Evolutionary conservation across 805 yeast genomes (phyloP).

Genomic region (Candida sanyiensis): DNA sequence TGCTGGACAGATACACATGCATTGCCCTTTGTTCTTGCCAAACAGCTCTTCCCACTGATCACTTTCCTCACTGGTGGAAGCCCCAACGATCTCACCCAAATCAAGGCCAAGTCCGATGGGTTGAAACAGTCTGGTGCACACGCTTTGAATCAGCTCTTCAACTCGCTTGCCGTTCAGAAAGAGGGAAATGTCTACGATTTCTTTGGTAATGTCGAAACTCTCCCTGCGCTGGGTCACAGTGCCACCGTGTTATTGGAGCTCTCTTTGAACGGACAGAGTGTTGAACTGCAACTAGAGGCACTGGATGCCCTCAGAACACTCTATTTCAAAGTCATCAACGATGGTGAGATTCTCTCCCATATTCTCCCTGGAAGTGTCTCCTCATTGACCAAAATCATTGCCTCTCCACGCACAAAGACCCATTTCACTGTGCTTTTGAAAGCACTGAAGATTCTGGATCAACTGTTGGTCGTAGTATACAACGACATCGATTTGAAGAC

Average conservation of each 20-base stretch:
- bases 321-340: conserved; percentile 31
- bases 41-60: conserved; percentile 43
- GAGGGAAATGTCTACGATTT: conserved; percentile 21
- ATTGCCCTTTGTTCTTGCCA: conserved; percentile 33
- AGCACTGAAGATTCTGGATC: conserved; percentile 27
- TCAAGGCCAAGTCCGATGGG: conserved; percentile 30
- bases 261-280: conserved; percentile 24
- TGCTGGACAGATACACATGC: conserved; percentile 42
- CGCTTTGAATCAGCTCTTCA: conserved; percentile 28
- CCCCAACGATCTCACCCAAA: conserved; percentile 28
- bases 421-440: conserved; percentile 34
- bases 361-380: conserved; percentile 51
- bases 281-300: conserved; percentile 28
- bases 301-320: conserved; percentile 31
- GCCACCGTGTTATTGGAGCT: conserved; percentile 39
- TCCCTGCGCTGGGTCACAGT: conserved; percentile 44
- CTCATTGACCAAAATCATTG: conserved; percentile 33
- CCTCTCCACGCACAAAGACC: conserved; percentile 25
- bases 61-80: conserved; percentile 42
- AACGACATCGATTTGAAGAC: conserved; percentile 35
- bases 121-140: conserved; percentile 33
- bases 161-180: conserved; percentile 25
- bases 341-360: conserved; percentile 45
- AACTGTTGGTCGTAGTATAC: conserved; percentile 33
- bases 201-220: conserved; percentile 28